Base-by-base conservation (phyloP, 441 rosid genomes). In the Cnidoscolus chayamansa region DNA sequence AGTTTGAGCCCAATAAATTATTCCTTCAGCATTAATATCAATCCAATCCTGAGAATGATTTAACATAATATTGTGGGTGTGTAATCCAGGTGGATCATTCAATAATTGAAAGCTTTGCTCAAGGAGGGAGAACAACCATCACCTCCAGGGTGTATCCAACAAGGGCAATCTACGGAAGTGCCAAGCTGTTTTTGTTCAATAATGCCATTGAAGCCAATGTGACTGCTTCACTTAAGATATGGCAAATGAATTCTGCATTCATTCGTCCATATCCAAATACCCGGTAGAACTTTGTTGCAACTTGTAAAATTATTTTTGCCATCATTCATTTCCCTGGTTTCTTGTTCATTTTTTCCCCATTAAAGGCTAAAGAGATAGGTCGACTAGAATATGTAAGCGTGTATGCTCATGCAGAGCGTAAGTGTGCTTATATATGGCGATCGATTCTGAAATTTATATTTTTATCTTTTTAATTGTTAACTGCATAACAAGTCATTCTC, bases 111-210 rank as follows among this genome's bases (percentile, higher is more conserved):
- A 88, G 89, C 72, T 92, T 87, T 47, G 90, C 81, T 0, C 96
- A 90, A 77, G 94, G 91, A 53, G 97, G 97, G 1, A 77, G 97
- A 78, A 84, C 82, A 17, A 84, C 83, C 31, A 87, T 89, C 43
- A 76, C 96, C 2, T 86, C 94, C 9, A 81, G 96, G 58, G 80
- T 87, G 0, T 92, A 89, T 61, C 97, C 96, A 5, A 92, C 96
- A 13, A 76, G 82, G 60, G 94, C 97, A 4, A 87, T 92, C 57
- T 86, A 89, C 17, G 93, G 91, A 68, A 86, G 81, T 6, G 87
- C 96, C 1, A 80, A 77, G 59, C 63, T 92, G 8, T 90, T 82
- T 77, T 75, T 92, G 84, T 90, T 92, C 83, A 92, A 90, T 71
- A 90, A 90, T 70, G 97, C 93, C 2, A 84, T 89, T 4, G 85